Evolutionary conservation across 2,329 filamentous ascomycete genomes (phyloP).

Genomic region (Claviceps arundinis): DNA sequence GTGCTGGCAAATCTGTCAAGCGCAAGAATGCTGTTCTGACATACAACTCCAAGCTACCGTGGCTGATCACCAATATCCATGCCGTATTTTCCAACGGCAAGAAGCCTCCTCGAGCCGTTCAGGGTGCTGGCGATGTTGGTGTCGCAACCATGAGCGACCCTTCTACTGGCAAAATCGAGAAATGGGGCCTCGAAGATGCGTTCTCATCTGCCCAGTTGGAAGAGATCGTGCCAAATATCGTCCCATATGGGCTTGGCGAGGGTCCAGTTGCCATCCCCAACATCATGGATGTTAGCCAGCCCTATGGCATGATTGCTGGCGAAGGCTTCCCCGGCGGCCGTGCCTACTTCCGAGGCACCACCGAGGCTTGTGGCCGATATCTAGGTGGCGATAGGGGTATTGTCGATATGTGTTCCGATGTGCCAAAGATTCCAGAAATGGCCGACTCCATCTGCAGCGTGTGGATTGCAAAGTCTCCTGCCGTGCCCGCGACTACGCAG

Average conservation of each 20-base stretch:
- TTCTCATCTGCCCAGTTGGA: conserved; percentile 65
- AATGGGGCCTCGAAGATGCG: conserved; percentile 69
- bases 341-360: conserved; percentile 60
- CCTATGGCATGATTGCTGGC: conserved; percentile 70
- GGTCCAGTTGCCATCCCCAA: conserved; percentile 72
- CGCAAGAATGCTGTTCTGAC: conserved; percentile 64
- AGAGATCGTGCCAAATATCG: conserved; percentile 59
- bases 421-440: conserved; percentile 60
- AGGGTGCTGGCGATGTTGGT: conserved; percentile 68
- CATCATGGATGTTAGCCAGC: conserved; percentile 80
- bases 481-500: conserved; percentile 57
- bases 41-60: conserved; percentile 73
- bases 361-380: conserved; percentile 66
- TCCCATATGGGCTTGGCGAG: conserved; percentile 64
- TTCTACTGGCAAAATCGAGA: conserved; percentile 57
- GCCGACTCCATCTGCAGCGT: conserved; percentile 63
- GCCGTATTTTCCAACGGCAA: conserved; percentile 62
- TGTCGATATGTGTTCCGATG: conserved; percentile 52
- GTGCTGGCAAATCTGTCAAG: conserved; percentile 41
- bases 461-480: conserved; percentile 78
- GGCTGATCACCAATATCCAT: conserved; percentile 67
- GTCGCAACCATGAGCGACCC: conserved; percentile 75
- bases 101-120: conserved; percentile 65
- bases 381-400: conserved; percentile 48
- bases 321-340: conserved; percentile 78